Evolutionary conservation across 805 yeast genomes (phyloP).

Genomic region (Candida bentonensis): DNA sequence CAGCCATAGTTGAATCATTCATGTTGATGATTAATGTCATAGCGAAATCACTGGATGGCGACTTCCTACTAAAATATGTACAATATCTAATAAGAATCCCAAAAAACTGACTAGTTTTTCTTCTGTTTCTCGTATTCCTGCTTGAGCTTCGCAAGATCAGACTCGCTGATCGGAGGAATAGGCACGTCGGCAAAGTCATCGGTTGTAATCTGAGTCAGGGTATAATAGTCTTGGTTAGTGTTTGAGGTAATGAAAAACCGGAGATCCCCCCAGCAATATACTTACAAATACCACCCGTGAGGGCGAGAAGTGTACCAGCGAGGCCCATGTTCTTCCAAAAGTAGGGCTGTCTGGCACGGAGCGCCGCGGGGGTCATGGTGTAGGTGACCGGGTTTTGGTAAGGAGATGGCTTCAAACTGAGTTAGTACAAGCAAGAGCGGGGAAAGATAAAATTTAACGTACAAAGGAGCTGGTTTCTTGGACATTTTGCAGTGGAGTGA

Average conservation of each 20-base stretch:
- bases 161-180: slow-evolving; percentile 79
- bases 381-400: slow-evolving; percentile 55
- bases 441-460: too few relatives aligned
- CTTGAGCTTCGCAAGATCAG: slow-evolving; percentile 56
- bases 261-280: slow-evolving; percentile 17
- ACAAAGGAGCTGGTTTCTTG: background rate
- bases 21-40: too few relatives aligned
- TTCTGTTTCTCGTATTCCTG: slow-evolving; percentile 47
- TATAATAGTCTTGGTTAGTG: slow-evolving; percentile 14
- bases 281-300: slow-evolving; percentile 54
- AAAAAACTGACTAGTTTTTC: too few relatives aligned
- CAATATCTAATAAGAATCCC: too few relatives aligned
- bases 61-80: too few relatives aligned
- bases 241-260: background rate
- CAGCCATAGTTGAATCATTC: too few relatives aligned
- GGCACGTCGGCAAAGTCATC: slow-evolving; percentile 90
- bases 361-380: slow-evolving; percentile 87
- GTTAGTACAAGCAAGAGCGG: background rate
- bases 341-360: slow-evolving; percentile 79
- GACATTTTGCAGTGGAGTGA: too few relatives aligned
- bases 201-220: slow-evolving; percentile 22
- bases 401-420: slow-evolving; percentile 23
- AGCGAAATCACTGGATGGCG: too few relatives aligned
- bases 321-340: slow-evolving; percentile 63
- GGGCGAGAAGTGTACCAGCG: slow-evolving; percentile 42